Base-by-base conservation (phyloP, 768 basidiomycete species). In the Agaricus subrufescens region DNA sequence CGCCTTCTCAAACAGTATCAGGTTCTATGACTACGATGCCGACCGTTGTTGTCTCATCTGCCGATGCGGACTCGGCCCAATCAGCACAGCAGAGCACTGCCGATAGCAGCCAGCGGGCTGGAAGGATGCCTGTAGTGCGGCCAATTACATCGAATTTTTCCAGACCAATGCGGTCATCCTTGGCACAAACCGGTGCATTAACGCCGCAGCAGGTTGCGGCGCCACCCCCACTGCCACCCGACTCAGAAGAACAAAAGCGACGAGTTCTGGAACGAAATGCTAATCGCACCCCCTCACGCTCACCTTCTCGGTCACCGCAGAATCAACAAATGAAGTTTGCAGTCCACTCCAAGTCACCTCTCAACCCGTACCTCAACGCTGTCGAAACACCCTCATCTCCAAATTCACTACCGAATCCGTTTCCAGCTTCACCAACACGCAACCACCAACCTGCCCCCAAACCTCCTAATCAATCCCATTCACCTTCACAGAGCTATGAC, bases 221-320 rank as follows among this genome's bases (percentile, higher is more conserved):
- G 25, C 69, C 67, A 10, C 66, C 66, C 34, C 66, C 67, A 60
- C 62, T 65, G 42, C 70, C 70, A 19, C 62, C 66, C 6, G 67
- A 73, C 57, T 72, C 71, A 58, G 71, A 74, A 46, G 75, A 78
- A 54, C 74, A 73, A 59, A 81, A 80, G 62, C 67, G 71, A 40
- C 71, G 69, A 49, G 80, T 82, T 8, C 70, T 89, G 49, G 80
- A 85, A 67, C 77, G 89, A 45, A 87, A 88, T 68, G 71, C 78
- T 31, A 73, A 65, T 51, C 70, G 75, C 53, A 52, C 64, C 12
- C 68, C 66, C 34, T 70, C 73, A 39, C 70, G 72, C n/a, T 65
- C 46, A 46, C 46, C 53, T 15, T 38, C 57, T 5, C 59, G 52
- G 14, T 25, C 23, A 46, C 45, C 45, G 31, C 54, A 47, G 37